Evolutionary conservation across 164 flowering plant genomes (phyloP).

Genomic region (Dillenia turbinata): DNA sequence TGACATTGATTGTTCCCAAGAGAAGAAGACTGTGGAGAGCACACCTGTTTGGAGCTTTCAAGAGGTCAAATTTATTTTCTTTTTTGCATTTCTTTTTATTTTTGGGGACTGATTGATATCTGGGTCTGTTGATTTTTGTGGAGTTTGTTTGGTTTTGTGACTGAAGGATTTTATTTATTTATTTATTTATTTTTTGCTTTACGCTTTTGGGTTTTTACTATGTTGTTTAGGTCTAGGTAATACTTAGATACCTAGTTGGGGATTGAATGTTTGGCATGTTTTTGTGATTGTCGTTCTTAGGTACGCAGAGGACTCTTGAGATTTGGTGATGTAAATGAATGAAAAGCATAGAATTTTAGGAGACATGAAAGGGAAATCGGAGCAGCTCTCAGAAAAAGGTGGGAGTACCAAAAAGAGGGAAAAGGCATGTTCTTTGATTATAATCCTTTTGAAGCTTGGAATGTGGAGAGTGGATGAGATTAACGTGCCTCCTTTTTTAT

Average conservation of each 20-base stretch:
- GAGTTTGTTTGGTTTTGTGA: not conserved
- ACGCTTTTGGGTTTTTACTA: not conserved
- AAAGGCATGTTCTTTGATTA: too few species aligned
- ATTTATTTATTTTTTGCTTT: not conserved
- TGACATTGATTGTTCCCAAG: conserved; percentile 54
- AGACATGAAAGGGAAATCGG: too few species aligned
- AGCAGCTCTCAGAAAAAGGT: too few species aligned
- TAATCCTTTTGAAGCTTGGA: too few species aligned
- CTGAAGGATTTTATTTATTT: not conserved
- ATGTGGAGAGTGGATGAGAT: too few species aligned
- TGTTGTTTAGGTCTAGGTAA: too few species aligned
- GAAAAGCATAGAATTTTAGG: too few species aligned
- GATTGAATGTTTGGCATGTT: not conserved
- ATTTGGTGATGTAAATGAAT: too few species aligned
- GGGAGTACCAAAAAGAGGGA: too few species aligned
- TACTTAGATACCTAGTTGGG: not conserved
- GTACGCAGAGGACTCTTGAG: too few species aligned
- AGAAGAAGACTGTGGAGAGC: conserved; percentile 26
- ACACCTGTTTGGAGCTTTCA: conserved; percentile 61
- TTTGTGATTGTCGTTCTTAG: not conserved
- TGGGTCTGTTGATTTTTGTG: conserved; percentile 5
- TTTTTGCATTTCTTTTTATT: conserved; percentile 6
- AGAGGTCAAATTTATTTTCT: conserved; percentile 41
- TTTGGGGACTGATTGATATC: not conserved
- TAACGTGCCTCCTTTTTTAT: too few species aligned